These are phyloP conservation scores for Dothistroma septosporum DNA, from an alignment of 2,329 filamentous ascomycete species.

Conservation along the genomic window DNA sequence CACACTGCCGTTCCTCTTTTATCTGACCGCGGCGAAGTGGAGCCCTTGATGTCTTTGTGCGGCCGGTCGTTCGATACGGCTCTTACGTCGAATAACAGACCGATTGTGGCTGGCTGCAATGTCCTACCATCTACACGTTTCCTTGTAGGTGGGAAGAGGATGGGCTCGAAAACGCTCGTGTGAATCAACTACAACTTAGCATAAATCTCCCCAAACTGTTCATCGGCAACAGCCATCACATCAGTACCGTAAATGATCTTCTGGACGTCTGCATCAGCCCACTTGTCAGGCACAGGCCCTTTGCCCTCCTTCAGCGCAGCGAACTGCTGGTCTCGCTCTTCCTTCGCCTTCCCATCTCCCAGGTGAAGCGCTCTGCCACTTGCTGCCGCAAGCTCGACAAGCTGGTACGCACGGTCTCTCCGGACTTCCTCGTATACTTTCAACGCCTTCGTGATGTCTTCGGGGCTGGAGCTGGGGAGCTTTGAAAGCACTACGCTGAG, in stretches of 20 bases:
- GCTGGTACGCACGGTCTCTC: constrained; percentile 53
- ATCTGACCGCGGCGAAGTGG: too few relatives aligned
- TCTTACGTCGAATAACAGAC: too few relatives aligned
- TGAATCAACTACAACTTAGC: constrained; percentile 21
- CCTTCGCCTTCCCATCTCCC: constrained; percentile 56
- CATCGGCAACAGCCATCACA: constrained; percentile 43
- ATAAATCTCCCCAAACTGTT: constrained; percentile 39
- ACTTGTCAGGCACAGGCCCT: constrained; percentile 48
- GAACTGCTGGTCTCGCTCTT: constrained; percentile 55
- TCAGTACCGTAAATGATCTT: constrained; percentile 48
- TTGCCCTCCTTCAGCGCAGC: constrained; percentile 41
- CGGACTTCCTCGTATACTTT: constrained; percentile 55
- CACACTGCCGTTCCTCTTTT: too few relatives aligned
- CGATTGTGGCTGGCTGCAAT: too few relatives aligned
- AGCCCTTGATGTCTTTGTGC: too few relatives aligned
- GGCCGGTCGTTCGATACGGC: too few relatives aligned
- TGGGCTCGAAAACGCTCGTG: not conserved
- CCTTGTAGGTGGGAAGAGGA: not conserved
- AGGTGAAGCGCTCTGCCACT: constrained; percentile 54
- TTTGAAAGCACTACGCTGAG: constrained; percentile 50
- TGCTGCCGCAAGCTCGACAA: constrained; percentile 55
- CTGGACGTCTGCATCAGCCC: constrained; percentile 51
- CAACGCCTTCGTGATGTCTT: constrained; percentile 51
- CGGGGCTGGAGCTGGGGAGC: constrained; percentile 44
- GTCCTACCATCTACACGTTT: too few relatives aligned